A percentile compares a stretch with the other conserved stretches of the same genome.
phyloP scores from a whole-genome alignment of 164 flowering plant genomes.

The Vitis rotundifolia region DNA sequence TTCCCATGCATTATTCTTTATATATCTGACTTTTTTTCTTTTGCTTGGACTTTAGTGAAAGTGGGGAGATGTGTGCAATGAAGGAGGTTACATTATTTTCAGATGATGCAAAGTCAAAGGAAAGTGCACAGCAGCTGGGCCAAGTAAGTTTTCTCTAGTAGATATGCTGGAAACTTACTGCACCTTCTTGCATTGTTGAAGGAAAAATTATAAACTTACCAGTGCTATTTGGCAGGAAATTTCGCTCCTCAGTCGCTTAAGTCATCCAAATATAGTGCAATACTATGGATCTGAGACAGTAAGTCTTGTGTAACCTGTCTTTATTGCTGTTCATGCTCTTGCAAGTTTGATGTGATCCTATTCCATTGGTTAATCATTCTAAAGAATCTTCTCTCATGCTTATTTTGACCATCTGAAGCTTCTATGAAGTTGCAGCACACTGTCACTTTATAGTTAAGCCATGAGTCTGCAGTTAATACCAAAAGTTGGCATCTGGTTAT shows the following conservation, averaged over 20 bases:
- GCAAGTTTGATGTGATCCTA: not conserved
- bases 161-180: not conserved
- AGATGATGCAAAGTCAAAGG: conserved; percentile 52
- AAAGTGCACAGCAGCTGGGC: conserved; percentile 44
- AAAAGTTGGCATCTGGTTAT: not conserved
- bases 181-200: not conserved
- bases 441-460: not conserved
- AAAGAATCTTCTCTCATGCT: not conserved
- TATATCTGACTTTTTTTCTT: conserved; percentile 1
- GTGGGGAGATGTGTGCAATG: conserved; percentile 67
- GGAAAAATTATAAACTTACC: not conserved
- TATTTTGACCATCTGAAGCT: not conserved
- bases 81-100: conserved; percentile 52
- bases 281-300: too few relatives aligned
- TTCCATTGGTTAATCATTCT: too few relatives aligned
- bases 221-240: not conserved
- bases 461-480: not conserved
- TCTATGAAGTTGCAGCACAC: not conserved
- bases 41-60: conserved; percentile 33
- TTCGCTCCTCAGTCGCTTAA: too few relatives aligned
- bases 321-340: not conserved
- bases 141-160: conserved; percentile 29
- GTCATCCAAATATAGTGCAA: too few relatives aligned
- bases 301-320: not conserved
- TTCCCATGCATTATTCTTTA: too few relatives aligned